Evolutionary conservation across 306 rosid genomes (phyloP).

Genomic region (Oemleria cerasiformis): DNA sequence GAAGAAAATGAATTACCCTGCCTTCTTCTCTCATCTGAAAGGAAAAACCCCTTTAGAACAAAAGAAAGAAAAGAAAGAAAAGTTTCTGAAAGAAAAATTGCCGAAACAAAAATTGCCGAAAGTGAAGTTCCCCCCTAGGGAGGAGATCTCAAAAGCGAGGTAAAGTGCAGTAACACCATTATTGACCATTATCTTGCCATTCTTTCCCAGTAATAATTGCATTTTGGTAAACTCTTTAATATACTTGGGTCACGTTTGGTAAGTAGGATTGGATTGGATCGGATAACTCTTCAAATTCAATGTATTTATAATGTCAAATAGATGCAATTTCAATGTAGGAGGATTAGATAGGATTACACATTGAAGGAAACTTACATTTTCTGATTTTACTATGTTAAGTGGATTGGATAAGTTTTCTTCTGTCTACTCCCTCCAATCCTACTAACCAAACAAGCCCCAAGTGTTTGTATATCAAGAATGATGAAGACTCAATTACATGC

Average conservation of each 20-base stretch:
- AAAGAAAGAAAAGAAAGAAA: not conserved
- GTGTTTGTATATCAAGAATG: not conserved
- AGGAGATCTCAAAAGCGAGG: conserved; percentile 73
- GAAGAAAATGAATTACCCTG: conserved; percentile 48
- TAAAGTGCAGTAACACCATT: conserved; percentile 22
- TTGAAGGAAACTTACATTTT: no score
- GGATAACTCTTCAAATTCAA: no score
- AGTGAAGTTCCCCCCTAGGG: conserved; percentile 53
- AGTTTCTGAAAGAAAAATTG: conserved; percentile 39
- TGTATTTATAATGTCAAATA: no score
- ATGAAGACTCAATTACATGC: not conserved
- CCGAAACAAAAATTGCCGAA: conserved; percentile 32
- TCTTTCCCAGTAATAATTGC: not conserved
- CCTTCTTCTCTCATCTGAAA: conserved; percentile 18
- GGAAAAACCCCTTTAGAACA: not conserved
- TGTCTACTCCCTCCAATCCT: no score
- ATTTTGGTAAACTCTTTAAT: not conserved
- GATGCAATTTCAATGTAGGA: no score
- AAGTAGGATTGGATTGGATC: no score
- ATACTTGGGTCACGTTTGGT: not conserved
- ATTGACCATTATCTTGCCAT: not conserved
- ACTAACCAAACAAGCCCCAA: no score
- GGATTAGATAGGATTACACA: no score
- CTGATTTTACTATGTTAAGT: no score
- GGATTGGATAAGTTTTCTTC: no score